Evolutionary conservation across 176 grass and related monocot genomes (phyloP).

Genomic region (Elaeis guineensis): DNA sequence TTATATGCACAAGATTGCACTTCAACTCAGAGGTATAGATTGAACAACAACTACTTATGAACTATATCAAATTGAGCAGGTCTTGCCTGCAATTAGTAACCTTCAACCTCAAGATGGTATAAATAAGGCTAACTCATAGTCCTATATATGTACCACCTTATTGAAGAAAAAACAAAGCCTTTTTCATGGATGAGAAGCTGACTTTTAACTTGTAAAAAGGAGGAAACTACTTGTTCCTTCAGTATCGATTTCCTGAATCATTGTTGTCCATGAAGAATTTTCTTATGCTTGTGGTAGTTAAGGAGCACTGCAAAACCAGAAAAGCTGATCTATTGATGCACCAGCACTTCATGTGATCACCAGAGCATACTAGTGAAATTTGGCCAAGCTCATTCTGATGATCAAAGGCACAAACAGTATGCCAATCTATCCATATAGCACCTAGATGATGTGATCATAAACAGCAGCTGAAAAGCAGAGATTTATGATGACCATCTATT

Average conservation of each 20-base stretch:
- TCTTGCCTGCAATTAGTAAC: too few species aligned
- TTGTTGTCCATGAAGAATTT: slow-evolving; percentile 4
- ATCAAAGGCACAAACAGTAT: too few species aligned
- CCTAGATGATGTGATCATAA: background rate
- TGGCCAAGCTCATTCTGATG: too few species aligned
- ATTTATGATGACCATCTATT: background rate
- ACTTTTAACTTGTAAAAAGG: background rate
- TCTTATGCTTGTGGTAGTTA: slow-evolving; percentile 16
- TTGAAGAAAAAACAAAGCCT: background rate
- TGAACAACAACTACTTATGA: too few species aligned
- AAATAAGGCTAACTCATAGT: too few species aligned
- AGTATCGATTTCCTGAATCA: background rate
- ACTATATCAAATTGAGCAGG: too few species aligned
- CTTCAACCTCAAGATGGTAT: too few species aligned
- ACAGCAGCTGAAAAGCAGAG: background rate
- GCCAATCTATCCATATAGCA: too few species aligned
- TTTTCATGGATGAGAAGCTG: background rate
- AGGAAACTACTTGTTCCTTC: slow-evolving; percentile 7
- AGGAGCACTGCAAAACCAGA: background rate
- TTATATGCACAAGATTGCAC: too few species aligned
- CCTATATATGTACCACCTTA: too few species aligned
- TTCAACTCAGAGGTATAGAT: too few species aligned
- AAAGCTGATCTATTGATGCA: slow-evolving; percentile 9
- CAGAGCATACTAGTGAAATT: slow-evolving; percentile 1
- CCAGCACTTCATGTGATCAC: slow-evolving; percentile 5